Conservation (phyloP, 192 early-diverging fungal species). For the Coemansia sp. region DNA sequence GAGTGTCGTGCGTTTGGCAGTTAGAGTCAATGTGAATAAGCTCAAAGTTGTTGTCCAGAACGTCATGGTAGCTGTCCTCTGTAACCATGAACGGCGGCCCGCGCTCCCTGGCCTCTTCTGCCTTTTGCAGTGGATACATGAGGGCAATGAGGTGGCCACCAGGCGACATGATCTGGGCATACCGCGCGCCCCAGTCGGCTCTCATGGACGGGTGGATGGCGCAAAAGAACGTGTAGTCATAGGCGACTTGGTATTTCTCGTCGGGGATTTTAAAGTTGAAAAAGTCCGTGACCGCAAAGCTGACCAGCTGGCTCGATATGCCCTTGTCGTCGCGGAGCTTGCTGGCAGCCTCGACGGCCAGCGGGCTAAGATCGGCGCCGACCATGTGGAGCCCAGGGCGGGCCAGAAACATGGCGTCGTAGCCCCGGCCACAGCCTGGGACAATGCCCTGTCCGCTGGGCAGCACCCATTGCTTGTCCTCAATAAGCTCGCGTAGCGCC, state of each 20-base stretch:
- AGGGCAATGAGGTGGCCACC: conserved; percentile 70
- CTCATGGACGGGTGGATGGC: conserved; percentile 65
- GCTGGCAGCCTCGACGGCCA: conserved; percentile 56
- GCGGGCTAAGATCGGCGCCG: conserved; percentile 66
- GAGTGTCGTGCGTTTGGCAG: conserved; percentile 55
- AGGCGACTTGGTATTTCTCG: conserved; percentile 66
- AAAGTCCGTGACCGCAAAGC: conserved; percentile 65
- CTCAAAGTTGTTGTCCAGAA: conserved; percentile 58
- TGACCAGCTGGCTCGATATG: conserved; percentile 37
- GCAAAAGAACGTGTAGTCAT: conserved; percentile 87
- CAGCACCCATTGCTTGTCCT: conserved; percentile 43
- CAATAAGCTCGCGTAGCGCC: conserved; percentile 41
- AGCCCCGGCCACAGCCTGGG: conserved; percentile 54
- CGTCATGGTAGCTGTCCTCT: conserved; percentile 58
- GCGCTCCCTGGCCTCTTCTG: conserved; percentile 49
- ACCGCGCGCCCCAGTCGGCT: conserved; percentile 59
- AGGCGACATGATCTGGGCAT: conserved; percentile 58
- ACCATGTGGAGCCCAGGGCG: conserved; percentile 53
- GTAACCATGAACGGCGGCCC: conserved; percentile 73
- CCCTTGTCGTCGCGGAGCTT: conserved; percentile 47
- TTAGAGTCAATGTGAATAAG: conserved; percentile 56
- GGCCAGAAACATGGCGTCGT: conserved; percentile 73
- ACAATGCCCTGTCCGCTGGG: conserved; percentile 38
- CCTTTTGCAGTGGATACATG: conserved; percentile 68
- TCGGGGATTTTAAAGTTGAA: conserved; percentile 59